phyloP scores from a whole-genome alignment of 2,329 filamentous ascomycete genomes.

The Calonectria pseudoturangicola region DNA sequence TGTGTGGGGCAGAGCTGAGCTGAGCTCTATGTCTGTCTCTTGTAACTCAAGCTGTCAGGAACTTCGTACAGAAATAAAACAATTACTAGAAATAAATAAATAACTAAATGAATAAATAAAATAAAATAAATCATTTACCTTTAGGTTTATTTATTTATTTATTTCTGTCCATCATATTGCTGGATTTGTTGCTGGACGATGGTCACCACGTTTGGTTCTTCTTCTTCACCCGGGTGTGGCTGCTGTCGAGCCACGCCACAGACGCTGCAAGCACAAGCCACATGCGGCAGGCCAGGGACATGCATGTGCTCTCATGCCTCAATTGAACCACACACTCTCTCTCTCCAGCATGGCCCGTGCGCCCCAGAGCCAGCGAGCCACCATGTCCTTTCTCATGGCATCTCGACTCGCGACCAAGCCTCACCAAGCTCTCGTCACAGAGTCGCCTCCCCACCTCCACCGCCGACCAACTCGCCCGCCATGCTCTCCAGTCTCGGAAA shows the following conservation, averaged over 20 bases:
- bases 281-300: background rate
- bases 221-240: background rate
- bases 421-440: constrained; percentile 31
- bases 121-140: too few species aligned
- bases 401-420: constrained; percentile 25
- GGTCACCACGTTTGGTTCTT: too few species aligned
- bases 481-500: constrained; percentile 84
- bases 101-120: background rate
- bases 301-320: constrained; percentile 28
- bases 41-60: too few species aligned
- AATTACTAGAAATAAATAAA: background rate
- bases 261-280: constrained; percentile 23
- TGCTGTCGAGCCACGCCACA: background rate
- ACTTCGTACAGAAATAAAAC: too few species aligned
- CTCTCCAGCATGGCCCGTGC: constrained; percentile 42
- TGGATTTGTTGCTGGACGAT: too few species aligned
- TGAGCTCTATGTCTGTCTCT: background rate
- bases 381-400: constrained; percentile 53
- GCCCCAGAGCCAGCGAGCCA: constrained; percentile 47
- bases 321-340: constrained; percentile 29
- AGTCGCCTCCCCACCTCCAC: constrained; percentile 14
- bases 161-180: too few species aligned
- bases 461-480: constrained; percentile 12
- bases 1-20: constrained; percentile 15
- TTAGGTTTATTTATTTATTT: too few species aligned